phyloP scores from a whole-genome alignment of 2,329 filamentous ascomycete genomes.

The Pseudopyricularia cyperi region DNA sequence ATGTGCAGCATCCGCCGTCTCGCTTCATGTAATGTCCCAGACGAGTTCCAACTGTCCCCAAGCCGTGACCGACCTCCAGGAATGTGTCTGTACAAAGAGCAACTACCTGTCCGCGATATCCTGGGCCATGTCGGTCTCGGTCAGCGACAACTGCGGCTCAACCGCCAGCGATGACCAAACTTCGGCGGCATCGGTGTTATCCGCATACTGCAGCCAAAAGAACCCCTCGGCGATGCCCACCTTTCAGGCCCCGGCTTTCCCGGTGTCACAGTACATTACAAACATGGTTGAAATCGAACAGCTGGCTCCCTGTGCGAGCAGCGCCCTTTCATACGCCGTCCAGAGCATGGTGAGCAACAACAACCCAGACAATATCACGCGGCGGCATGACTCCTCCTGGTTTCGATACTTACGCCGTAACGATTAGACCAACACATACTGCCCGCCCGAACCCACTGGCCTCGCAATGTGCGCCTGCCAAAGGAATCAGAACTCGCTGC shows the following conservation, averaged over 20 bases:
- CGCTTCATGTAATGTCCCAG: slow-evolving; percentile 26
- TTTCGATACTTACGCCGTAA: slow-evolving; percentile 9
- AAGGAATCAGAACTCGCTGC: slow-evolving; percentile 33
- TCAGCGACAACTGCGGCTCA: slow-evolving; percentile 29
- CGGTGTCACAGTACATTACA: slow-evolving; percentile 34
- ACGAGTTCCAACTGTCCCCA: slow-evolving; percentile 30
- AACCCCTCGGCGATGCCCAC: slow-evolving; percentile 10
- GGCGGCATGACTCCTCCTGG: no score
- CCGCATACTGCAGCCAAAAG: slow-evolving; percentile 35
- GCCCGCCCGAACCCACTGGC: slow-evolving; percentile 13
- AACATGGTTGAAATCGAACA: slow-evolving; percentile 30
- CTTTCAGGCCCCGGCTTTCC: slow-evolving; percentile 28
- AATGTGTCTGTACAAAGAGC: slow-evolving; percentile 38
- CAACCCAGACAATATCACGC: not conserved
- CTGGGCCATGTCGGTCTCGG: slow-evolving; percentile 21
- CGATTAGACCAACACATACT: slow-evolving; percentile 9
- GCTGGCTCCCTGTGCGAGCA: slow-evolving; percentile 29
- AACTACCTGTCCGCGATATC: slow-evolving; percentile 24
- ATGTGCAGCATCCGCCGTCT: slow-evolving; percentile 33
- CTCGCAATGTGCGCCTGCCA: slow-evolving; percentile 37
- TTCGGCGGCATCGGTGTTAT: slow-evolving; percentile 31
- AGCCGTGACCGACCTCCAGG: slow-evolving; percentile 30
- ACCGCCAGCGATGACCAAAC: slow-evolving; percentile 32
- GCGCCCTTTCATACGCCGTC: slow-evolving; percentile 24
- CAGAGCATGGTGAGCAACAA: slow-evolving; percentile 14